phyloP scores from a whole-genome alignment of 805 yeast species.

The Cyberlindnera maritima region DNA sequence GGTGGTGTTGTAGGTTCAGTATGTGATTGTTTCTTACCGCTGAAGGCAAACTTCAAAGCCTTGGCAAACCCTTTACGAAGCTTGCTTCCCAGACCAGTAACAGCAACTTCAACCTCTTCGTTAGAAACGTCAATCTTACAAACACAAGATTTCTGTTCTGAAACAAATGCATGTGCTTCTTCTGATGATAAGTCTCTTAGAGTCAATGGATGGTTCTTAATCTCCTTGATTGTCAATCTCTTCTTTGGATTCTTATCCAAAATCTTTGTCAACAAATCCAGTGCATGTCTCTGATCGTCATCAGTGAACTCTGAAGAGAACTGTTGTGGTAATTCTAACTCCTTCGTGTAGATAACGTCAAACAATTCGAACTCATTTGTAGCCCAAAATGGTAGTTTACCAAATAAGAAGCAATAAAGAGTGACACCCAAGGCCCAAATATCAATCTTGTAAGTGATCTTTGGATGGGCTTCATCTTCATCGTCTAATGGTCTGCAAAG shows the following conservation, averaged over 20 bases:
- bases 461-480: conserved; percentile 34
- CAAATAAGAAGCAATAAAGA: conserved; percentile 81
- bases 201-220: conserved; percentile 75
- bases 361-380: conserved; percentile 84
- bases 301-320: conserved; percentile 41
- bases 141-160: conserved; percentile 28
- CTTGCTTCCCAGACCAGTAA: conserved; percentile 74
- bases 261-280: conserved; percentile 58
- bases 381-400: conserved; percentile 85
- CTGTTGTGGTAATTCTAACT: conserved; percentile 54
- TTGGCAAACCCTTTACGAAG: conserved; percentile 36
- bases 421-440: conserved; percentile 98
- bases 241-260: conserved; percentile 66
- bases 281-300: conserved; percentile 41
- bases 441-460: conserved; percentile 80
- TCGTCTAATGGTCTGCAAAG: conserved; percentile 55
- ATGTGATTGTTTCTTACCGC: neutral
- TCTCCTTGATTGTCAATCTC: conserved; percentile 67
- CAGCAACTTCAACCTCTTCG: conserved; percentile 74
- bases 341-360: conserved; percentile 68
- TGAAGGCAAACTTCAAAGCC: conserved; percentile 25
- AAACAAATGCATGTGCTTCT: conserved; percentile 22
- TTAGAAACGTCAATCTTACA: conserved; percentile 52
- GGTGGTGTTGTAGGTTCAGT: neutral
- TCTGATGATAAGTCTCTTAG: conserved; percentile 37